Evolutionary conservation across 805 yeast species (phyloP).

Genomic region (Candida glaebosa): DNA sequence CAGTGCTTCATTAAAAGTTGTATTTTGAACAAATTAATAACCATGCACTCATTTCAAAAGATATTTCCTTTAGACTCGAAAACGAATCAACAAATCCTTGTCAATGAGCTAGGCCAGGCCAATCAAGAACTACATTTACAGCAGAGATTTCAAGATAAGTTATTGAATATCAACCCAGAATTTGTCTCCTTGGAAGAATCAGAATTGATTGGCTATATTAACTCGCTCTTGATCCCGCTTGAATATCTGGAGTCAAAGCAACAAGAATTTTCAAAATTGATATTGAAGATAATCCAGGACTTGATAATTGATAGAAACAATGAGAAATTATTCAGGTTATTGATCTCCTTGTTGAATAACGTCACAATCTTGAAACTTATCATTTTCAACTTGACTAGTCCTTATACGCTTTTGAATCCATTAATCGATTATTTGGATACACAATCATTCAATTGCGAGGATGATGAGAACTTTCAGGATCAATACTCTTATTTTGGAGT

Average conservation of each 20-base stretch:
- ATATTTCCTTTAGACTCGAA: slow-evolving; percentile 27
- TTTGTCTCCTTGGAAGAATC: slow-evolving; percentile 41
- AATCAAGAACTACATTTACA: slow-evolving; percentile 19
- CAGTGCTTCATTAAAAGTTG: slow-evolving; percentile 29
- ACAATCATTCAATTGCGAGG: slow-evolving; percentile 37
- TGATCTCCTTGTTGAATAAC: slow-evolving; percentile 48
- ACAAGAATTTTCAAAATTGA: slow-evolving; percentile 18
- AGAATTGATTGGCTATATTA: slow-evolving; percentile 27
- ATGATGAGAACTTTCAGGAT: slow-evolving; percentile 62
- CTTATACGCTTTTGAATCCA: slow-evolving; percentile 34
- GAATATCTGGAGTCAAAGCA: slow-evolving; percentile 22
- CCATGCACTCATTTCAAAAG: slow-evolving; percentile 21
- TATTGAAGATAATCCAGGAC: slow-evolving; percentile 19
- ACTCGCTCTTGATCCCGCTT: slow-evolving; percentile 17
- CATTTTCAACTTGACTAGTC: slow-evolving; percentile 44
- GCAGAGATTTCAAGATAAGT: slow-evolving; percentile 26
- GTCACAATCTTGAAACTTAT: slow-evolving; percentile 35
- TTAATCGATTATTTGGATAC: slow-evolving; percentile 52
- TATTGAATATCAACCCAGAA: slow-evolving; percentile 32
- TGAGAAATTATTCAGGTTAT: slow-evolving; percentile 41
- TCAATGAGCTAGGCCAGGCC: slow-evolving; percentile 25
- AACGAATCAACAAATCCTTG: slow-evolving; percentile 19
- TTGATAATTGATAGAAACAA: slow-evolving; percentile 23
- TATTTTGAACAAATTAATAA: slow-evolving; percentile 24
- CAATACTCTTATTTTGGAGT: slow-evolving; percentile 66